Conservation (phyloP, 2,329 filamentous ascomycete species). For the Amauroascus niger region DNA sequence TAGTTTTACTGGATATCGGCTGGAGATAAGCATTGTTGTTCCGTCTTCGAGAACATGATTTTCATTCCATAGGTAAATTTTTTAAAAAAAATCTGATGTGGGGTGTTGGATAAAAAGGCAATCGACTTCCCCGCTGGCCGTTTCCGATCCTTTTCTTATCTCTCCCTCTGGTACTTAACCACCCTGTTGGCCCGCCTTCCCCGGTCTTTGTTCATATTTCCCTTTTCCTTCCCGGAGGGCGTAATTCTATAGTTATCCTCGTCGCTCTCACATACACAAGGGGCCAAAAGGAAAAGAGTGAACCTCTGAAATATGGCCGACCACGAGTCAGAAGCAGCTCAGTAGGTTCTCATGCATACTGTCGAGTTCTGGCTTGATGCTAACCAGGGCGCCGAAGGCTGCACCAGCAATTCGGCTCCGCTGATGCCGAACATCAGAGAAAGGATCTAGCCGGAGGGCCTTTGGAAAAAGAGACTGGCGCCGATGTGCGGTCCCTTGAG, state of each 20-base stretch:
- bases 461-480: not conserved
- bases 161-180: not conserved
- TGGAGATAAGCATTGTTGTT: not conserved
- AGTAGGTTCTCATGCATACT: slow-evolving; percentile 1
- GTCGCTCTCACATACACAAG: not conserved
- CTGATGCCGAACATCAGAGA: slow-evolving; percentile 1
- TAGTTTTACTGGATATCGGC: not conserved
- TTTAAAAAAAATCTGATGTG: not conserved
- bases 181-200: not conserved
- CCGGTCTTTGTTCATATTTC: not conserved
- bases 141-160: not conserved
- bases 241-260: not conserved
- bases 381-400: slow-evolving; percentile 3
- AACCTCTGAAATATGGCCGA: slow-evolving; percentile 9
- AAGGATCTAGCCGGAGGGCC: slow-evolving; percentile 3
- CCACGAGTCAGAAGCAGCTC: slow-evolving; percentile 12
- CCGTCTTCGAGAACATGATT: not conserved
- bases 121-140: not conserved
- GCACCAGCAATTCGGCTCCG: not conserved
- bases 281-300: not conserved
- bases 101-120: slow-evolving; percentile 5
- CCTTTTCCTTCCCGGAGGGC: not conserved
- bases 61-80: not conserved
- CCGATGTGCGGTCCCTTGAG: not conserved
- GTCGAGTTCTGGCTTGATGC: not conserved